These are phyloP conservation scores for Litsea cubeba DNA, from an alignment of 164 flowering plant genomes.

Conservation along the genomic window DNA sequence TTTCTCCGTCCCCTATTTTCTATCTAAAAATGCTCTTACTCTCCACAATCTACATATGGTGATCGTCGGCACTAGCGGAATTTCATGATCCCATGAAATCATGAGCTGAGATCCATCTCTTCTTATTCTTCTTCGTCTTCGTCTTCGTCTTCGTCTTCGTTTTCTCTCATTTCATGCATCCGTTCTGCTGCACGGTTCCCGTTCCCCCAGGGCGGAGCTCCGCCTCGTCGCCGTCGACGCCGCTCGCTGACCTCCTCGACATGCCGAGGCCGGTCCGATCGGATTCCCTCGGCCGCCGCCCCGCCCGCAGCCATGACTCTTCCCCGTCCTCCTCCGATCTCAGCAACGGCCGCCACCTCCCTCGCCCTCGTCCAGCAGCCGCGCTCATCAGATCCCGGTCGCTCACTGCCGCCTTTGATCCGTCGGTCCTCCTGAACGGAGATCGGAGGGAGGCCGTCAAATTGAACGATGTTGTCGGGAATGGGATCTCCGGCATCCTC, in stretches of 20 bases:
- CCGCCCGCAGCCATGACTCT: neutral
- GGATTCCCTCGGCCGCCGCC: slow-evolving; percentile 1
- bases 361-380: neutral
- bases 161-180: slow-evolving; percentile 21
- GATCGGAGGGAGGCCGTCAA: slow-evolving; percentile 35
- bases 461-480: slow-evolving; percentile 72
- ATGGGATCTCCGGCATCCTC: slow-evolving; percentile 68
- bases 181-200: slow-evolving; percentile 31
- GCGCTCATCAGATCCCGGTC: slow-evolving; percentile 10
- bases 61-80: neutral
- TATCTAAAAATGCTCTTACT: no score
- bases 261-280: slow-evolving; percentile 12
- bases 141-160: neutral
- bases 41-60: neutral
- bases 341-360: neutral
- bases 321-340: slow-evolving; percentile 2
- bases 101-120: neutral
- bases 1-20: neutral
- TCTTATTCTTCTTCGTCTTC: neutral
- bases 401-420: neutral
- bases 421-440: slow-evolving; percentile 1
- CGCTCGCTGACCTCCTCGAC: slow-evolving; percentile 6
- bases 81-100: neutral
- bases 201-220: slow-evolving; percentile 13
- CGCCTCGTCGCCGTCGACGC: slow-evolving; percentile 3